phyloP scores from a whole-genome alignment of 2,329 filamentous ascomycete genomes.

The Thelonectria blattea region DNA sequence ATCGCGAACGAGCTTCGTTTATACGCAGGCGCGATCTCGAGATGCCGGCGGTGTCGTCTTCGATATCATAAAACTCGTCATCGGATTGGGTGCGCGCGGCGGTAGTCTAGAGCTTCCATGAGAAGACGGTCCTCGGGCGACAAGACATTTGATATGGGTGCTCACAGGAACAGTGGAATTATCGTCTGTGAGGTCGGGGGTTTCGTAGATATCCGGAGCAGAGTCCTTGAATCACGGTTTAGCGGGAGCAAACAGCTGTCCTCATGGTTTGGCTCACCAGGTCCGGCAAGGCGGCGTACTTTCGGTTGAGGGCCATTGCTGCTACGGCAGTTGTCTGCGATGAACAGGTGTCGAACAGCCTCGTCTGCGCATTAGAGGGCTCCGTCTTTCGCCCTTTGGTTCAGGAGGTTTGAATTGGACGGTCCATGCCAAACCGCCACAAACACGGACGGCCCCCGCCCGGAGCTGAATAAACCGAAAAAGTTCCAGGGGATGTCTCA shows the following conservation, averaged over 20 bases:
- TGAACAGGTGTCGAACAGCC: neutral
- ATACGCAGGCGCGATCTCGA: slow-evolving; percentile 78
- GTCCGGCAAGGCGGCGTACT: slow-evolving; percentile 83
- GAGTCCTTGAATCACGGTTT: slow-evolving; percentile 68
- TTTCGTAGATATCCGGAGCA: slow-evolving; percentile 95
- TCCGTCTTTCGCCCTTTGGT: neutral
- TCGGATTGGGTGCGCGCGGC: slow-evolving; percentile 64
- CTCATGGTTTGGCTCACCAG: slow-evolving; percentile 58
- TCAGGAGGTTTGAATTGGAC: slow-evolving; percentile 2
- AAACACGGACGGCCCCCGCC: neutral
- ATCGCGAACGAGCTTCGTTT: slow-evolving; percentile 79
- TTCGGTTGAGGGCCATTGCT: slow-evolving; percentile 75
- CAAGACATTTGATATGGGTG: slow-evolving; percentile 24
- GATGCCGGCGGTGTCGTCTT: slow-evolving; percentile 70
- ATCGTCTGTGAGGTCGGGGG: slow-evolving; percentile 89
- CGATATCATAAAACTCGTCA: slow-evolving; percentile 67
- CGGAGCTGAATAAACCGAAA: slow-evolving; percentile 9
- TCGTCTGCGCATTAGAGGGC: neutral
- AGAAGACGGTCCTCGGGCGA: slow-evolving; percentile 26
- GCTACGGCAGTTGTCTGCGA: neutral
- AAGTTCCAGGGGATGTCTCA: slow-evolving; percentile 14
- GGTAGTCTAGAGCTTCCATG: slow-evolving; percentile 52
- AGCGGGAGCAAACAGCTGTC: slow-evolving; percentile 20
- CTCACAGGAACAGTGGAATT: slow-evolving; percentile 82
- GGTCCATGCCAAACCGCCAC: neutral